Evolutionary conservation across 495 filamentous ascomycete genomes (phyloP).

Genomic region (Penicillium canariense): DNA sequence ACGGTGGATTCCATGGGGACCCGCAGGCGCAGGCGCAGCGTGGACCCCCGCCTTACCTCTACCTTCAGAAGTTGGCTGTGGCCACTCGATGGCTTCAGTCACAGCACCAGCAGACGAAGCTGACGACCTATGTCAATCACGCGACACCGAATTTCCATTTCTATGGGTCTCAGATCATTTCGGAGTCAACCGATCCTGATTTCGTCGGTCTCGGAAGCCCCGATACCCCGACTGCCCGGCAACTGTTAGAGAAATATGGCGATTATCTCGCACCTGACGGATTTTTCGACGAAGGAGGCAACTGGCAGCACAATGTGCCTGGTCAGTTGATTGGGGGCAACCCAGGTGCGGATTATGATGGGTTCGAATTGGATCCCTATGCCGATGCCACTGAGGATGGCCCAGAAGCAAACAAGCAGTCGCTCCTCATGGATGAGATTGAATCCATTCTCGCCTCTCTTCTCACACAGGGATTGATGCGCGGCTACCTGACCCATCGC

Average conservation of each 20-base stretch:
- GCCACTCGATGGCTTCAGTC: slow-evolving; percentile 42
- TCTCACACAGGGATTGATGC: slow-evolving; percentile 77
- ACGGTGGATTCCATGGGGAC: slow-evolving; percentile 54
- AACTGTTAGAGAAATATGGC: slow-evolving; percentile 29
- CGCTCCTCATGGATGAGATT: slow-evolving; percentile 61
- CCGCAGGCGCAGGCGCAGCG: slow-evolving; percentile 35
- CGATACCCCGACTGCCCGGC: background rate
- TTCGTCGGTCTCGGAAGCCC: slow-evolving; percentile 24
- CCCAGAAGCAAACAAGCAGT: slow-evolving; percentile 30
- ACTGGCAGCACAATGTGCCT: slow-evolving; percentile 27
- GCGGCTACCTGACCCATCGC: slow-evolving; percentile 79
- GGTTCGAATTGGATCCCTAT: slow-evolving; percentile 44
- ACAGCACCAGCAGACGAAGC: slow-evolving; percentile 20
- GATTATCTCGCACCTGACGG: slow-evolving; percentile 40
- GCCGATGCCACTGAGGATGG: slow-evolving; percentile 14
- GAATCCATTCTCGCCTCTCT: slow-evolving; percentile 76
- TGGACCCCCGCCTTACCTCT: slow-evolving; percentile 44
- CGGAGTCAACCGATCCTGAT: slow-evolving; percentile 32
- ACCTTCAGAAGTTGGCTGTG: slow-evolving; percentile 39
- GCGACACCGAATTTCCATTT: slow-evolving; percentile 12
- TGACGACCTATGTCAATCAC: slow-evolving; percentile 5
- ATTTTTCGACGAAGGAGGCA: slow-evolving; percentile 37
- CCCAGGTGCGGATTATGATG: slow-evolving; percentile 44
- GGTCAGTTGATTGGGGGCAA: slow-evolving; percentile 36
- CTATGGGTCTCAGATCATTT: slow-evolving; percentile 36